Percentiles rank a stretch among this genome's conserved stretches.
Evolutionary conservation across 2,329 filamentous ascomycete species (phyloP).

Genomic region (Neospermospora avenae): DNA sequence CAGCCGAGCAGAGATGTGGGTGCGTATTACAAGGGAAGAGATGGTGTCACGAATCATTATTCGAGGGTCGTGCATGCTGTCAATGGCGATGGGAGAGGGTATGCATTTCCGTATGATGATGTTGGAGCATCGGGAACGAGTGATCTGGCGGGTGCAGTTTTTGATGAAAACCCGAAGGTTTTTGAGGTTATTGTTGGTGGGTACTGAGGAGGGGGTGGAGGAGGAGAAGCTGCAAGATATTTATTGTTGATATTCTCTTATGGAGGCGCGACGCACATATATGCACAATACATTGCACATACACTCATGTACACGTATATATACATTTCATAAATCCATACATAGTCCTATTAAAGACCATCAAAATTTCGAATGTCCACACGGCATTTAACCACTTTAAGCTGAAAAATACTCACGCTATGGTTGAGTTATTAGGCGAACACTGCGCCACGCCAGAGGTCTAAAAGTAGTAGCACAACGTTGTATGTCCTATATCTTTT

Average conservation of each 20-base stretch:
- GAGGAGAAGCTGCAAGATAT: background rate
- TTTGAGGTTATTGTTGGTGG: slow-evolving; percentile 22
- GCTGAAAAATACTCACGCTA: background rate
- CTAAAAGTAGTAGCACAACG: background rate
- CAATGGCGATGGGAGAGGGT: slow-evolving; percentile 57
- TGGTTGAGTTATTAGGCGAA: no score
- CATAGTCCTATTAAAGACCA: no score
- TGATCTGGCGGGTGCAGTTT: slow-evolving; percentile 52
- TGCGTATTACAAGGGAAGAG: slow-evolving; percentile 47
- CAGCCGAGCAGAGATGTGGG: slow-evolving; percentile 50
- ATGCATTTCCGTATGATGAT: slow-evolving; percentile 66
- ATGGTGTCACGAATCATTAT: slow-evolving; percentile 60
- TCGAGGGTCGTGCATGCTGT: slow-evolving; percentile 52
- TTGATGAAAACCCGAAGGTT: slow-evolving; percentile 41
- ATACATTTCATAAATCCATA: no score
- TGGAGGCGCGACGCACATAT: no score
- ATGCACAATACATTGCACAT: no score
- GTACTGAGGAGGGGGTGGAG: background rate
- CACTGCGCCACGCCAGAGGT: no score
- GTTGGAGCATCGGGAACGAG: slow-evolving; percentile 56
- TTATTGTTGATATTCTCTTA: no score
- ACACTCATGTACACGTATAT: no score
- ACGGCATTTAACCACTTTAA: background rate
- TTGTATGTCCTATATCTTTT: background rate
- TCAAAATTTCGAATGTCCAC: no score